Percentiles rank a stretch among this genome's conserved stretches.
Evolutionary conservation across 2,329 filamentous ascomycete genomes (phyloP).

Genomic region (Penicillium capsulatum): DNA sequence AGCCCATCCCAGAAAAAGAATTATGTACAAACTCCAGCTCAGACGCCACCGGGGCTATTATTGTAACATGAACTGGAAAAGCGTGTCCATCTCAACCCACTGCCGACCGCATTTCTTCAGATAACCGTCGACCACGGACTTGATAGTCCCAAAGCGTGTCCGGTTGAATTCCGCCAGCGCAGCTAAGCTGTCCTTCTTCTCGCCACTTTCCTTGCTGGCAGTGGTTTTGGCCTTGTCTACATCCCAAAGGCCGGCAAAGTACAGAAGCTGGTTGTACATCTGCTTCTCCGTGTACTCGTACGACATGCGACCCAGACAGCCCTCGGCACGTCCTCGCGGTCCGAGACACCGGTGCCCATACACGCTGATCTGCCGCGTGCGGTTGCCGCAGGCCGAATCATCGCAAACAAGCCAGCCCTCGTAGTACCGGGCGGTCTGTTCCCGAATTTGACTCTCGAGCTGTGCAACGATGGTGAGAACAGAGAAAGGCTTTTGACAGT

Average conservation of each 20-base stretch:
- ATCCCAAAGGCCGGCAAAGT: constrained; percentile 80
- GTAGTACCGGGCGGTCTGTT: constrained; percentile 79
- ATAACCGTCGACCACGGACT: constrained; percentile 74
- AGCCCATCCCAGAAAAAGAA: constrained; percentile 7
- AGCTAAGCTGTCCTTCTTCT: constrained; percentile 62
- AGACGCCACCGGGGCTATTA: constrained; percentile 27
- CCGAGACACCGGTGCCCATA: constrained; percentile 88
- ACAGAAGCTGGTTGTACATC: constrained; percentile 91
- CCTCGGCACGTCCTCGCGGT: constrained; percentile 75
- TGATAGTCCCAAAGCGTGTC: constrained; percentile 69
- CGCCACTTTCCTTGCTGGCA: constrained; percentile 48
- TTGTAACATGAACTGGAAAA: constrained; percentile 63
- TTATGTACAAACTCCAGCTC: constrained; percentile 28
- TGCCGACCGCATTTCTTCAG: constrained; percentile 84
- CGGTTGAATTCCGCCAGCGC: constrained; percentile 80
- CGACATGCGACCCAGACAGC: constrained; percentile 80
- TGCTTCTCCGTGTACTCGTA: constrained; percentile 86
- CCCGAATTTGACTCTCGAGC: constrained; percentile 76
- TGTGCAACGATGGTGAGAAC: constrained; percentile 78
- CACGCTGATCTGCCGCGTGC: constrained; percentile 87
- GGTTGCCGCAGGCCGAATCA: constrained; percentile 77
- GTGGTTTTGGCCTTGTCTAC: constrained; percentile 69
- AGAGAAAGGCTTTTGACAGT: constrained; percentile 62
- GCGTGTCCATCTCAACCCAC: constrained; percentile 88
- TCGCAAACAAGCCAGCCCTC: constrained; percentile 88